Conservation (phyloP, 805 yeast genomes). For the Myxozyma neotropica region DNA sequence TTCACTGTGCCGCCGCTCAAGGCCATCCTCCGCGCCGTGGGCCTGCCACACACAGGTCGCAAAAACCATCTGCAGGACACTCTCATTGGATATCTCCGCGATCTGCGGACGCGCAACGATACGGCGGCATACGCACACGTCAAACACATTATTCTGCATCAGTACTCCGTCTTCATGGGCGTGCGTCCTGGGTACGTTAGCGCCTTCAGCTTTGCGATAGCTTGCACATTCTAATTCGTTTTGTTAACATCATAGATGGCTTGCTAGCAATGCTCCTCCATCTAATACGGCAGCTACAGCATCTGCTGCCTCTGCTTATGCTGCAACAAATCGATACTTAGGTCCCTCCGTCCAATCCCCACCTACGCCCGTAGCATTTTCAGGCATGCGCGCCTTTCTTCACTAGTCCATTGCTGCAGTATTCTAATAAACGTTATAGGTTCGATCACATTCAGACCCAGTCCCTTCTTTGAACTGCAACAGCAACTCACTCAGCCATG, state of each 20-base stretch:
- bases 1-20: conserved; percentile 42
- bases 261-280: too few relatives aligned
- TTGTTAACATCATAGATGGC: too few relatives aligned
- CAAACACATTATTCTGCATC: conserved; percentile 11
- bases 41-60: conserved; percentile 56
- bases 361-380: neutral
- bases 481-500: conserved; percentile 32
- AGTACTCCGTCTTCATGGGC: conserved; percentile 2
- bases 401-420: neutral
- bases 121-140: conserved; percentile 3
- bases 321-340: neutral
- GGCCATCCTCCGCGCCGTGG: conserved; percentile 42
- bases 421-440: neutral
- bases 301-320: too few relatives aligned
- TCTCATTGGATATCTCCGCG: conserved; percentile 49
- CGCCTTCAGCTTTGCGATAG: neutral
- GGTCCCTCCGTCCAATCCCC: neutral
- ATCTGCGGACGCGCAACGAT: conserved; percentile 5
- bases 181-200: conserved; percentile 17
- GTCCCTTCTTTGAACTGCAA: conserved; percentile 38
- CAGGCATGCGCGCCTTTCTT: too few relatives aligned
- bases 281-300: too few relatives aligned
- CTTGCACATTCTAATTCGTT: too few relatives aligned
- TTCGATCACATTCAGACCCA: conserved; percentile 28
- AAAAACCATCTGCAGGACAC: conserved; percentile 64